Conservation (phyloP, 2,329 filamentous ascomycete species). For the Neoarthrinium moseri region DNA sequence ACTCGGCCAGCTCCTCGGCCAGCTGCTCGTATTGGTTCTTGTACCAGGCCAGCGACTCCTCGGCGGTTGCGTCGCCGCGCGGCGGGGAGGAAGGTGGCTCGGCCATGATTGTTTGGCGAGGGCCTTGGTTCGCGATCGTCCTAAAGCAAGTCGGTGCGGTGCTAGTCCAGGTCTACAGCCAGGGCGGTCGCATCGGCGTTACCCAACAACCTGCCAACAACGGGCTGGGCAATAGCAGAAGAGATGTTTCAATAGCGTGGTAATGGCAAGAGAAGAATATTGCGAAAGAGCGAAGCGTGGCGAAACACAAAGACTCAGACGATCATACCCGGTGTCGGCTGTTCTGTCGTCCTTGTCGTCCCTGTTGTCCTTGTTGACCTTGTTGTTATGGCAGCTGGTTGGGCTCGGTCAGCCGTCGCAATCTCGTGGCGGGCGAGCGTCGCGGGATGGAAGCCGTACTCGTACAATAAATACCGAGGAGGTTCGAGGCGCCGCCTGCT, state of each 20-base stretch:
- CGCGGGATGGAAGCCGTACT: no score
- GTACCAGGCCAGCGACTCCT: conserved; percentile 89
- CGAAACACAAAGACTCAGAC: no score
- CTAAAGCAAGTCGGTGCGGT: no score
- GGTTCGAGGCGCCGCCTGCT: neutral
- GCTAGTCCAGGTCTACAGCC: neutral
- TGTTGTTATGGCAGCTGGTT: neutral
- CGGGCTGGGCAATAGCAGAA: no score
- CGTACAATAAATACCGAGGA: no score
- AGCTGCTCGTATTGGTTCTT: conserved; percentile 93
- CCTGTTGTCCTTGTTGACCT: neutral
- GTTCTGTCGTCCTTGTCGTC: no score
- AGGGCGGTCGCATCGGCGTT: neutral
- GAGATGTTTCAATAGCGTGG: neutral
- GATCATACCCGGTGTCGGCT: no score
- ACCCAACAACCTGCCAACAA: no score
- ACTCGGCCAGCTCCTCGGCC: conserved; percentile 88
- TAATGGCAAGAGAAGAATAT: neutral
- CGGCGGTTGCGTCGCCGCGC: conserved; percentile 50
- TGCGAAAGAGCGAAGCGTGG: no score
- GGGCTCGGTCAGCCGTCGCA: neutral
- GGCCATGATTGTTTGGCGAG: conserved; percentile 42
- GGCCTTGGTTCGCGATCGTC: no score
- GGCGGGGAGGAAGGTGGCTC: conserved; percentile 65
- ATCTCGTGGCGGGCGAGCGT: no score